Evolutionary conservation across 2,329 filamentous ascomycete species (phyloP).

Genomic region (Talaromyces sp.): DNA sequence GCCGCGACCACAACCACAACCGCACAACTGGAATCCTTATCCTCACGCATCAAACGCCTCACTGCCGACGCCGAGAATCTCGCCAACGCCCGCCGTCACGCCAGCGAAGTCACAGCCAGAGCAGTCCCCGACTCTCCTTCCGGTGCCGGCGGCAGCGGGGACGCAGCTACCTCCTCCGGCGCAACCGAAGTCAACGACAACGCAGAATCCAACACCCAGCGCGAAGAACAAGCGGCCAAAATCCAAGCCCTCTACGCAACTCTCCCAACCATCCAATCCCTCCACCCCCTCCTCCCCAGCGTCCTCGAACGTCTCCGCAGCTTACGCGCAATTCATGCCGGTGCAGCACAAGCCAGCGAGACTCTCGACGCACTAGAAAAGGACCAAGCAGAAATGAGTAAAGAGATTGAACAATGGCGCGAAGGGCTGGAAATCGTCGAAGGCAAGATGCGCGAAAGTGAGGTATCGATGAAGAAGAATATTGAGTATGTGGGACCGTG

Average conservation of each 20-base stretch:
- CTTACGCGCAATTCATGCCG: constrained; percentile 77
- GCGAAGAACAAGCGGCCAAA: constrained; percentile 71
- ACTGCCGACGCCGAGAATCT: constrained; percentile 46
- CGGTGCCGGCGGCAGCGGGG: constrained; percentile 19
- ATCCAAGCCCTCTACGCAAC: constrained; percentile 89
- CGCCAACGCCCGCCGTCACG: constrained; percentile 42
- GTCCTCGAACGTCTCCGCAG: constrained; percentile 82
- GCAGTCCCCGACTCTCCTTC: constrained; percentile 27
- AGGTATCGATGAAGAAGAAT: constrained; percentile 70
- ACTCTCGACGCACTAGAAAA: constrained; percentile 74
- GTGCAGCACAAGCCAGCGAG: constrained; percentile 76
- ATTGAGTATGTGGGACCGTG: constrained; percentile 81
- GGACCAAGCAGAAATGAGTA: constrained; percentile 75
- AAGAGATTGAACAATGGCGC: constrained; percentile 82
- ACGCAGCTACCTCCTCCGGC: constrained; percentile 28
- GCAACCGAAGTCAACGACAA: constrained; percentile 54
- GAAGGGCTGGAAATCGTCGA: constrained; percentile 78
- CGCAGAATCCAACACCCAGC: constrained; percentile 43
- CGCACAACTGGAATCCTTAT: constrained; percentile 44
- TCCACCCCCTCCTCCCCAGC: constrained; percentile 79
- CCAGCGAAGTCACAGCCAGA: constrained; percentile 39
- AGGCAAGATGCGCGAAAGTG: constrained; percentile 65
- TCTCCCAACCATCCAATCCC: constrained; percentile 79
- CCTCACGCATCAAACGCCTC: constrained; percentile 42
- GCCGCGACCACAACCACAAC: constrained; percentile 29